Evolutionary conservation across 228 moss, liverwort and hornwort species (phyloP), one percentile per base, ranked within the genome.

Genomic region (Sphagnum magellanicum): DNA sequence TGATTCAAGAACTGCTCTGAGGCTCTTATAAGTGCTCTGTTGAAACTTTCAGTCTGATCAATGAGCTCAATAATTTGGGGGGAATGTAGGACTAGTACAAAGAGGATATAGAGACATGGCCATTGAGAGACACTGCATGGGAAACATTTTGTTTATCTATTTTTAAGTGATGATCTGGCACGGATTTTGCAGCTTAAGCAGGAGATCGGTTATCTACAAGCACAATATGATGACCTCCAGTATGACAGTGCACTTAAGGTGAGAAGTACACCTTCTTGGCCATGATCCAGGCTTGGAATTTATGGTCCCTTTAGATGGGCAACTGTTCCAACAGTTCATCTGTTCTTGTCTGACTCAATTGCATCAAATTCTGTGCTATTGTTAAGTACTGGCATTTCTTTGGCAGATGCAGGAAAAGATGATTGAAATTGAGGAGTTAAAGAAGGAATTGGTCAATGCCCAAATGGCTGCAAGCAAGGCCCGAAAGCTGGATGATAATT

Each of bases 361-460:
- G 32, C 32, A 32, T 32, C 32, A 32, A 32, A 32, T 32, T 32
- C 32, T 32, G 2, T 32, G 32, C 32, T 32, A 32, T 32, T 32
- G 32, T 32, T 32, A 32, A 32, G 32, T 32, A 32, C 32, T 32
- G 32, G 32, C 32, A 32, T 32, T 32, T 32, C 32, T 14, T 12
- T 70, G 73, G 6, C 76, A 95, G 95, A 92, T 92, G 91, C 81
- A 75, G 57, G 90, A 87, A 71, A 86, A 78, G 75, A 65, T 81
- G 61, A 67, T 76, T 52, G 92, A 92, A 77, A 91, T 92, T 78
- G 77, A 81, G 53, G 74, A 78, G 65, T 70, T 92, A 16, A 89
- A 78, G 71, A 74, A 68, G 67, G 95, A 92, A 68, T 53, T 89
- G 68, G 79, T 75, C 47, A 65, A 76, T 59, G 79, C 82, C 5